Conservation (phyloP, 352 stramenopile species). For the Plasmopara halstedii region DNA sequence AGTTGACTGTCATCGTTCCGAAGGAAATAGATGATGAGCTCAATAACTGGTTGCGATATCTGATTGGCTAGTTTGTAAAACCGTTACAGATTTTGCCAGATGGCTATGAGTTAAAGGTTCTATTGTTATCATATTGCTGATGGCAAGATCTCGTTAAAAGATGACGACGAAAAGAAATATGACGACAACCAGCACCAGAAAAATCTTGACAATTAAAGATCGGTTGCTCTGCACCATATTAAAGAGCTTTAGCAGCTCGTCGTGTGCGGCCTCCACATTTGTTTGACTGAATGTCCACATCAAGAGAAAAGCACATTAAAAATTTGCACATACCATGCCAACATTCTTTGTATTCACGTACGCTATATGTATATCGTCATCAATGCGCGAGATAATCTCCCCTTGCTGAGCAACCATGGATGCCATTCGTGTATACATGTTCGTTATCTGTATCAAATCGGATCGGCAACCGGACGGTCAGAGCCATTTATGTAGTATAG, state of each 20-base stretch:
- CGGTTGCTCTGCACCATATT: conserved; percentile 78
- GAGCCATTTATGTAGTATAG: background rate
- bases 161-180: conserved; percentile 84
- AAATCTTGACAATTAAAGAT: conserved; percentile 82
- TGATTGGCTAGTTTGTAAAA: conserved; percentile 10
- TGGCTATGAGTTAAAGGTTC: conserved; percentile 8
- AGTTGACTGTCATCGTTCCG: conserved; percentile 10
- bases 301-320: conserved; percentile 2
- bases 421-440: conserved; percentile 84
- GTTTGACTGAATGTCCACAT: conserved; percentile 34
- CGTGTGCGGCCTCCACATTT: conserved; percentile 67
- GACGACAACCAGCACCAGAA: conserved; percentile 69
- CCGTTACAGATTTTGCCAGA: conserved; percentile 6
- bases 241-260: conserved; percentile 77
- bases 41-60: background rate
- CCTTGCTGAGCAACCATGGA: conserved; percentile 76
- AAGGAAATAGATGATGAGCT: conserved; percentile 12
- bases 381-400: conserved; percentile 74
- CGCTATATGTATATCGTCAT: conserved; percentile 84
- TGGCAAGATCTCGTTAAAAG: conserved; percentile 28
- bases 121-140: too few relatives aligned
- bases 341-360: conserved; percentile 27
- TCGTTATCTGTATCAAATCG: conserved; percentile 47
- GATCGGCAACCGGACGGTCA: background rate
- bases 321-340: background rate